Base-by-base conservation (phyloP, 495 filamentous ascomycete species). In the Annulohypoxylon maeteangense region DNA sequence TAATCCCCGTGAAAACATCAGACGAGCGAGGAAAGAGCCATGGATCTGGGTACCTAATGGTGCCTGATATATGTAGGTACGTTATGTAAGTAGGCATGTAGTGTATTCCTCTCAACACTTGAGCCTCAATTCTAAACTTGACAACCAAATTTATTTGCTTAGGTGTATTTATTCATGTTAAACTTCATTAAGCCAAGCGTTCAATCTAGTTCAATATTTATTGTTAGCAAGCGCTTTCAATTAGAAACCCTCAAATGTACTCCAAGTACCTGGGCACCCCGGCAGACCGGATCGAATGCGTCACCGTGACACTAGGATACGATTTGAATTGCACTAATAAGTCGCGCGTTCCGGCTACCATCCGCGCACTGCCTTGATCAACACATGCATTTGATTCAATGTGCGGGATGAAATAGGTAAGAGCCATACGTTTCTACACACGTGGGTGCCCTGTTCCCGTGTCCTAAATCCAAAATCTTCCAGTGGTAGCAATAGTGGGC, bases 81-180 rank as follows among this genome's bases (percentile, higher is more conserved):
- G 12, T 54, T 29, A 54, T 27, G 48, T 14, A 53, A 6, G 11
- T 53, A 53, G 2, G 11, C 8, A 47, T 8, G 20, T 25, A 51
- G 58, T n/a, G 36, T 38, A 44, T 23, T 34, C 10, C 44, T 56
- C 65, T 73, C 61, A 73, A n/a, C n/a, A n/a, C n/a, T n/a, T n/a
- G n/a, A n/a, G 70, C 70, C 70, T 73, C 70, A 68, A 68, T 65
- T 25, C 60, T 65, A 61, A 51, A 62, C 25, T 58, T 29, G 29
- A 65, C 61, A 40, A 56, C 61, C 27, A 29, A 3, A 10, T 61
- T 25, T 31, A 25, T 57, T 22, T 34, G 14, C 11, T 22, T 22
- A 23, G 14, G 1, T 16, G 20, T 54, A 31, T 54, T 27, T 2
- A 32, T 16, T 8, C 12, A 16, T 3, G 8, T 54, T 23, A n/a